Conservation (phyloP, 371 early-diverging fungal genomes). For the Apophysomyces elegans region DNA sequence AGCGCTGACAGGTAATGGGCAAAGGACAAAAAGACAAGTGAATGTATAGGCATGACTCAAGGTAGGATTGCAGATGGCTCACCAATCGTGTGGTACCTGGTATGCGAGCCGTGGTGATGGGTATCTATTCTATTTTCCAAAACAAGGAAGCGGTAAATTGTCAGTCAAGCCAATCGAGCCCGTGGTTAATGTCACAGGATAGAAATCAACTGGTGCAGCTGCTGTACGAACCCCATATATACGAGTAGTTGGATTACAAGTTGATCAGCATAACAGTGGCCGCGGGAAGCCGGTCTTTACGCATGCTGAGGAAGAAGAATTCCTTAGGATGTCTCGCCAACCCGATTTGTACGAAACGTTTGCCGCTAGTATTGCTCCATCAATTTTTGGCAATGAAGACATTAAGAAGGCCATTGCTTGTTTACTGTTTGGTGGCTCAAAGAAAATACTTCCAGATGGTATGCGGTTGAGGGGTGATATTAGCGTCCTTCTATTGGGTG, state of each 20-base stretch:
- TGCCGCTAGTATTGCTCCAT: conserved; percentile 93
- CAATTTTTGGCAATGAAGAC: conserved; percentile 94
- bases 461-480: conserved; percentile 99
- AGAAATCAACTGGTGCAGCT: conserved; percentile 70
- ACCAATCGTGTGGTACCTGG: conserved; percentile 97
- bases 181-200: neutral
- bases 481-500: conserved; percentile 99
- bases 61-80: conserved; percentile 56
- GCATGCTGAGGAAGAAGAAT: conserved; percentile 92
- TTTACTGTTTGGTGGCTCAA: conserved; percentile 98
- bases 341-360: conserved; percentile 91
- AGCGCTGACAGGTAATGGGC: conserved; percentile 79
- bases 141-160: conserved; percentile 51
- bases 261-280: conserved; percentile 79
- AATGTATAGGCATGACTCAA: conserved; percentile 2
- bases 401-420: conserved; percentile 99
- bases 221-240: conserved; percentile 94
- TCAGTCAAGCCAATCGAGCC: neutral
- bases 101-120: conserved; percentile 92
- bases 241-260: conserved; percentile 89
- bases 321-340: conserved; percentile 82
- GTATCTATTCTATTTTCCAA: conserved; percentile 95
- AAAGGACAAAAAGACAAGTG: neutral
- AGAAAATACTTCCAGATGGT: conserved; percentile 94
- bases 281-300: conserved; percentile 79